Conservation (phyloP, 2,329 filamentous ascomycete species). For the Pseudocercospora vitis region DNA sequence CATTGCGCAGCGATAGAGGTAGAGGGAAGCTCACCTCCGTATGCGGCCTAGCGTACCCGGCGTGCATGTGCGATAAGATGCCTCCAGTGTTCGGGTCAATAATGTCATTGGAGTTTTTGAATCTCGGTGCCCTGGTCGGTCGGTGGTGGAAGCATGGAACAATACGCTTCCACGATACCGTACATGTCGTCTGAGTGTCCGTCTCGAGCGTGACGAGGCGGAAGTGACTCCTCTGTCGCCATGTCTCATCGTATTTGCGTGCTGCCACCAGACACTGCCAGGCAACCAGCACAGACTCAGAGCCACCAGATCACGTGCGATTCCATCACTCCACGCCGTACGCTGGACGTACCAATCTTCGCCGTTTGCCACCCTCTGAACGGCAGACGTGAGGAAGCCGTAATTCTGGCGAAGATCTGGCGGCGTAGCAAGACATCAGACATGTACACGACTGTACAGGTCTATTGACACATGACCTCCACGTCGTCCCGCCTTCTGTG, state of each 20-base stretch:
- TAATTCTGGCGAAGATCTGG: neutral
- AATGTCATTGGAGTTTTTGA: neutral
- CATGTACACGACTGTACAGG: neutral
- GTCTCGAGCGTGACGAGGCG: too few species aligned
- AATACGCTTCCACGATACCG: neutral
- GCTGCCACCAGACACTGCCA: neutral
- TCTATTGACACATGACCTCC: neutral
- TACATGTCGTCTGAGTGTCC: neutral
- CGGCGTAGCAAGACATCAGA: neutral
- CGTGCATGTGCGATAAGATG: neutral
- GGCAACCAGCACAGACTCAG: neutral
- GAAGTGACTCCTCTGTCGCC: neutral
- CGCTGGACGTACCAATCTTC: neutral
- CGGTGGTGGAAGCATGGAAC: too few species aligned
- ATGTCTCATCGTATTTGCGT: neutral
- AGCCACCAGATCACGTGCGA: conserved; percentile 2
- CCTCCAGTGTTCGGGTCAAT: neutral
- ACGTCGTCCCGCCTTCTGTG: neutral
- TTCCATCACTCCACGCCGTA: neutral
- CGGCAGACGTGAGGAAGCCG: neutral
- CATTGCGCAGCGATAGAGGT: neutral
- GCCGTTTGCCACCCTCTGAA: neutral
- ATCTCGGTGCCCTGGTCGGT: too few species aligned
- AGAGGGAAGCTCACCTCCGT: neutral
- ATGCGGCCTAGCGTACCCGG: too few species aligned